Conservation (phyloP, 106 monocot genomes). For the Ottelia alismoides region DNA sequence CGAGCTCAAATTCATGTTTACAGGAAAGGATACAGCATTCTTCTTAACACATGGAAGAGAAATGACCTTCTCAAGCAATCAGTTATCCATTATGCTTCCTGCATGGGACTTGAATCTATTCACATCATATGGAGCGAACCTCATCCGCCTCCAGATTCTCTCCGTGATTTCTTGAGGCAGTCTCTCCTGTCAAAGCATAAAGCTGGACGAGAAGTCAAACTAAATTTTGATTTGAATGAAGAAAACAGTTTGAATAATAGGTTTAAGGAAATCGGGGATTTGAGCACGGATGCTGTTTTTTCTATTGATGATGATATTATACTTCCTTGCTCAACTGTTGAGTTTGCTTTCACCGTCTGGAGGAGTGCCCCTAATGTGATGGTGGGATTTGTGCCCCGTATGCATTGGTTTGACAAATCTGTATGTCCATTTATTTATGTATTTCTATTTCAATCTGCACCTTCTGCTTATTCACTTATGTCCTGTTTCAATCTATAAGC, state of each 20-base stretch:
- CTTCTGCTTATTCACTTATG: too few species aligned
- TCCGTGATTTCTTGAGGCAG: conserved; percentile 25
- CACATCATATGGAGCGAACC: conserved; percentile 68
- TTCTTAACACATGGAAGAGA: conserved; percentile 80
- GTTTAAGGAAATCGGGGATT: conserved; percentile 38
- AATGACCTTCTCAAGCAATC: conserved; percentile 46
- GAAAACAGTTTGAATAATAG: conserved; percentile 69
- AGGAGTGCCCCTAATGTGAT: conserved; percentile 38
- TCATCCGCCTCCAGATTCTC: conserved; percentile 33
- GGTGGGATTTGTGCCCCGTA: conserved; percentile 83
- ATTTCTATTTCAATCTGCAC: too few species aligned
- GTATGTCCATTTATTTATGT: too few species aligned
- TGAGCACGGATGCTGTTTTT: conserved; percentile 48
- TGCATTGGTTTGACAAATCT: conserved; percentile 61
- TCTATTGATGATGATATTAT: conserved; percentile 78
- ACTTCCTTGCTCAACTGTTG: conserved; percentile 41
- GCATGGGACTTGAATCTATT: conserved; percentile 36
- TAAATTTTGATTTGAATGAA: conserved; percentile 43
- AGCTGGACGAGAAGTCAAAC: conserved; percentile 3
- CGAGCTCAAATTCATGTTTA: too few species aligned
- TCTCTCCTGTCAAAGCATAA: too few species aligned
- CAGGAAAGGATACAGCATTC: conserved; percentile 36
- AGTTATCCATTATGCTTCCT: conserved; percentile 60
- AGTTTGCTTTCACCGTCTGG: conserved; percentile 64
- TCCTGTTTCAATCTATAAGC: too few species aligned